Evolutionary conservation across 2,329 filamentous ascomycete species (phyloP), one percentile per base, ranked within the genome.

Genomic region (Decorospora gaudefroyi): DNA sequence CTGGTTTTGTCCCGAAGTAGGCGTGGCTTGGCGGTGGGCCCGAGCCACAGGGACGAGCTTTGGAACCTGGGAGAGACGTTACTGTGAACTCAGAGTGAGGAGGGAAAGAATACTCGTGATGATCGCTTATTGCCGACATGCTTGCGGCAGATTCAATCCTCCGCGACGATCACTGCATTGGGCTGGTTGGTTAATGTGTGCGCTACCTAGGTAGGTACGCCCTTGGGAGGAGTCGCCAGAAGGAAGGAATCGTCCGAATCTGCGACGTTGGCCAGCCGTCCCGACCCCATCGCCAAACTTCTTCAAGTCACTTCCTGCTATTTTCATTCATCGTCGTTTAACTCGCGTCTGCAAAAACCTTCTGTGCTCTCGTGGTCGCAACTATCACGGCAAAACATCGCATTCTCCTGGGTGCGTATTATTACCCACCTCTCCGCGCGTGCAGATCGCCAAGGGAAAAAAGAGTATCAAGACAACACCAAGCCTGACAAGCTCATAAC

Each of bases 1-100:
- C 51, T 51, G 46, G 51, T 51, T 40, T 46, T 38, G 35, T 53
- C 59, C 56, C 58, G 58, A 55, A 31, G 19, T 5, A 31, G 21
- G 17, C 19, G 13, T 28, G 16, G 27, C 31, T 42, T 26, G 32
- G 49, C 52, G 56, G n/a, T 51, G 51, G 57, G 54, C 42, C 42
- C 29, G 48, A 50, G 48, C 36, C 28, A 46, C 22, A 42, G 6
- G 15, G 47, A 47, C 22, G 45, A 45, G 45, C 42, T 53, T 54
- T 62, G 55, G 55, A 65, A 65, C 62, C 31, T 49, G 46, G n/a
- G 43, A 42, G 34, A 45, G 45, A 41, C 51, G 49, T 42, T n/a
- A n/a, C n/a, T n/a, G n/a, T n/a, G n/a, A n/a, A n/a, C n/a, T n/a
- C n/a, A n/a, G n/a, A n/a, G n/a, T n/a, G n/a, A n/a, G n/a, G n/a